Conservation (phyloP, 768 basidiomycete species). For the Russula griseocarnosa region DNA sequence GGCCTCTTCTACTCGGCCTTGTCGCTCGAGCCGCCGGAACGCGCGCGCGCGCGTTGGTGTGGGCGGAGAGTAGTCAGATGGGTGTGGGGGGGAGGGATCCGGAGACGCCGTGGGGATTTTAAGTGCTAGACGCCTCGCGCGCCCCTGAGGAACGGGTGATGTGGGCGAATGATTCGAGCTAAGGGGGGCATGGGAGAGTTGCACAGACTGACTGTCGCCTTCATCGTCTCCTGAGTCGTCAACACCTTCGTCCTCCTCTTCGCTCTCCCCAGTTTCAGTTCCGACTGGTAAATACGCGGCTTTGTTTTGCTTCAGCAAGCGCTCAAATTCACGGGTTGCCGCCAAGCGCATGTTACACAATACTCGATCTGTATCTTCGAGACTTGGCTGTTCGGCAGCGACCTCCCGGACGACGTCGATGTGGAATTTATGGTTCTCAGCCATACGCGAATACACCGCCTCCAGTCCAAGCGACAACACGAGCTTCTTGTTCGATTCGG, state of each 20-base stretch:
- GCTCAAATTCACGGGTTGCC: constrained; percentile 33
- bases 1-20: constrained; percentile 25
- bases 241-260: constrained; percentile 19
- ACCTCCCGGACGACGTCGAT: constrained; percentile 41
- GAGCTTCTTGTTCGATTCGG: constrained; percentile 27
- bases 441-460: constrained; percentile 39
- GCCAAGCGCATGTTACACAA: constrained; percentile 39
- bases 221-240: constrained; percentile 18
- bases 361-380: constrained; percentile 40
- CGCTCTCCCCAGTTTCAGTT: constrained; percentile 16
- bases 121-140: background rate
- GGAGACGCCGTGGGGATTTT: constrained; percentile 19
- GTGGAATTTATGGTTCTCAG: constrained; percentile 44
- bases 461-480: constrained; percentile 34
- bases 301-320: constrained; percentile 8
- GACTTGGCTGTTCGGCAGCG: constrained; percentile 35
- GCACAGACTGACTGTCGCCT: background rate
- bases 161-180: background rate
- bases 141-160: background rate
- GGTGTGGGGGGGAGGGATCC: background rate
- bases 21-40: constrained; percentile 17
- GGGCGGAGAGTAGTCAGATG: constrained; percentile 30
- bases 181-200: background rate
- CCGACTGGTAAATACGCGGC: background rate
- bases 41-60: constrained; percentile 30